Evolutionary conservation across 495 filamentous ascomycete genomes (phyloP).

Genomic region (Podospora tetraspora): DNA sequence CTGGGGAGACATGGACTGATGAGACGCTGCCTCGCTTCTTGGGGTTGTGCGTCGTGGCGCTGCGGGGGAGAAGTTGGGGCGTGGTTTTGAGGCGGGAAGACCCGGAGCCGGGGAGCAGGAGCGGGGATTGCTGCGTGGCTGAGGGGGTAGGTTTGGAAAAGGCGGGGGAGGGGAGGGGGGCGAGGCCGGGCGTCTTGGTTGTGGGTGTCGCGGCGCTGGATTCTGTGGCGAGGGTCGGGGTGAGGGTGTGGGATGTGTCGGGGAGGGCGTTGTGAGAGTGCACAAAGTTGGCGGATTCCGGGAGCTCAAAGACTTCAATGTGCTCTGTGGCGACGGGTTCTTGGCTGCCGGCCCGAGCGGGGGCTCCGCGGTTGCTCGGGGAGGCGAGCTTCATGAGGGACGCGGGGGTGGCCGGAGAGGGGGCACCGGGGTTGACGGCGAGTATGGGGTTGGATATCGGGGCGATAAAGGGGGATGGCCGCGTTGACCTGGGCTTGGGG

Average conservation of each 20-base stretch:
- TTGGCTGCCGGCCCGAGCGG: constrained; percentile 27
- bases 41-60: constrained; percentile 13
- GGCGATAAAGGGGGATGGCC: constrained; percentile 45
- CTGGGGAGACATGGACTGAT: constrained; percentile 74
- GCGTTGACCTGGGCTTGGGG: constrained; percentile 43
- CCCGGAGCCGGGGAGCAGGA: constrained; percentile 36
- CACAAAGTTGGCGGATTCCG: constrained; percentile 54
- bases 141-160: constrained; percentile 37
- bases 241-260: constrained; percentile 36
- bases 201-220: constrained; percentile 19
- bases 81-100: constrained; percentile 37
- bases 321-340: constrained; percentile 48
- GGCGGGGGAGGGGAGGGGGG: constrained; percentile 43
- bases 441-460: constrained; percentile 14
- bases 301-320: constrained; percentile 63
- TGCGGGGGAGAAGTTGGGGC: constrained; percentile 40
- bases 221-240: constrained; percentile 30
- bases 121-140: constrained; percentile 48
- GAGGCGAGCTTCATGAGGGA: constrained; percentile 67
- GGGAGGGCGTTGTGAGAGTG: constrained; percentile 39
- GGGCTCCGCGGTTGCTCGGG: constrained; percentile 36
- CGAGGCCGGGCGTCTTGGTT: constrained; percentile 34
- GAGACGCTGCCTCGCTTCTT: constrained; percentile 73
- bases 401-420: constrained; percentile 70
- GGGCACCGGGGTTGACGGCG: constrained; percentile 27